Conservation (phyloP, 257 asterid species). For the Marsdenia floribunda region DNA sequence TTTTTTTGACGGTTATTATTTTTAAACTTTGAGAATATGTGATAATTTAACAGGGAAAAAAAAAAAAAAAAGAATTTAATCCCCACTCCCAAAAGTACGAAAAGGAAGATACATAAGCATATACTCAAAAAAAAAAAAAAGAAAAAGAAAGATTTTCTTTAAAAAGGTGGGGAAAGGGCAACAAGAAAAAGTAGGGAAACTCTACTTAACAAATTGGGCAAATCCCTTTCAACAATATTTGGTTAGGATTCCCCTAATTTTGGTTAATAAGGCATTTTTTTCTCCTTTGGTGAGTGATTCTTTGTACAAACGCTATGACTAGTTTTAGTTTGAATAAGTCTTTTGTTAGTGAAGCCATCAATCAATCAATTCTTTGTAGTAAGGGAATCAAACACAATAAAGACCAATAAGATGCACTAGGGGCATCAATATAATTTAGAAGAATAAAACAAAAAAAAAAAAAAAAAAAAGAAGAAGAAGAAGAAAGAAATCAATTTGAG, state of each 20-base stretch:
- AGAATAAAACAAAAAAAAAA: not conserved
- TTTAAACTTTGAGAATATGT: too few species aligned
- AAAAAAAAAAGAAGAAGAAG: not conserved
- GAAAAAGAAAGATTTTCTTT: not conserved
- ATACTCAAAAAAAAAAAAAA: too few species aligned
- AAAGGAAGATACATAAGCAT: not conserved
- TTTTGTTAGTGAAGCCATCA: not conserved
- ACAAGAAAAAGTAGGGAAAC: not conserved
- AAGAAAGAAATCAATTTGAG: too few species aligned
- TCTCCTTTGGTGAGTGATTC: not conserved
- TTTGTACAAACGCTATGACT: not conserved
- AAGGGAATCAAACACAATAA: too few species aligned
- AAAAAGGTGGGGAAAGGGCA: not conserved
- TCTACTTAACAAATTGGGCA: not conserved
- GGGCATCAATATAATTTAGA: not conserved
- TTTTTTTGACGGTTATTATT: too few species aligned
- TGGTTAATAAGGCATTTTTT: not conserved
- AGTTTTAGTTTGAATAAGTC: constrained; percentile 13
- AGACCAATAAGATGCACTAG: not conserved
- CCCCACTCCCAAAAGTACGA: too few species aligned
- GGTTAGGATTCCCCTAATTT: not conserved
- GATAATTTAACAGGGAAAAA: too few species aligned
- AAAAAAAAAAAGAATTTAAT: too few species aligned
- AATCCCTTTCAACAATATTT: not conserved
- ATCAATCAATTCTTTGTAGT: not conserved